Base-by-base conservation (phyloP, 495 filamentous ascomycete species). In the Penicillium turbatum region DNA sequence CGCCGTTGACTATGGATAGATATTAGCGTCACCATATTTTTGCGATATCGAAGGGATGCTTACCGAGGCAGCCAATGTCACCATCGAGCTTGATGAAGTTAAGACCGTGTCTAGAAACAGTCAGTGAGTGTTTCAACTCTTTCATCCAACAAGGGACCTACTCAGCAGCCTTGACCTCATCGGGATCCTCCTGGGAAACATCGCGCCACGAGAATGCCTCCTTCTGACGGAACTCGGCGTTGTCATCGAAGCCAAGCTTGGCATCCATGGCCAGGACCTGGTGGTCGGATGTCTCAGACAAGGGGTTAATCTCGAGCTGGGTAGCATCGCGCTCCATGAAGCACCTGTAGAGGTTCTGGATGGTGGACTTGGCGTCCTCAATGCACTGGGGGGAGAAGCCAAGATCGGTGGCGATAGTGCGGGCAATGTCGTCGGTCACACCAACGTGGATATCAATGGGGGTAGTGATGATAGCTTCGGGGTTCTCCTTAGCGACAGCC, bases 31-130 rank as follows among this genome's bases (percentile, higher is more conserved):
- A 29, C 10, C 21, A 16, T 40, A 12, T n/a, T 16, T n/a, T 24
- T 34, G 17, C 8, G 6, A 8, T 34, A 21, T 21, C 15, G 5
- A 16, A 16, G 11, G 17, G 26, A 51, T 41, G 32, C 65, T 54
- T 68, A 80, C 77, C 77, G 55, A 98, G 80, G 79, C 93, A 98
- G 68, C 93, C 93, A 70, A 98, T 98, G 72, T 98, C 93, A 69
- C 93, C 93, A 71, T 96, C 95, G 39, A 98, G 86, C 82, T 98
- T 98, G 82, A 98, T 98, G 80, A 98, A 98, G 83, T 98, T 98
- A 49, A 98, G 79, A 50, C 91, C 92, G 62, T 79, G 73, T 51
- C 79, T 82, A 53, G 24, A 48, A 47, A 11, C 16, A 57, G 55
- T 71, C 53, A 68, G 56, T 48, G 53, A 26, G 30, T 35, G 12